These are phyloP conservation scores for Colletotrichum neosansevieriae DNA, from an alignment of 2,329 filamentous ascomycete genomes.

Conservation along the genomic window DNA sequence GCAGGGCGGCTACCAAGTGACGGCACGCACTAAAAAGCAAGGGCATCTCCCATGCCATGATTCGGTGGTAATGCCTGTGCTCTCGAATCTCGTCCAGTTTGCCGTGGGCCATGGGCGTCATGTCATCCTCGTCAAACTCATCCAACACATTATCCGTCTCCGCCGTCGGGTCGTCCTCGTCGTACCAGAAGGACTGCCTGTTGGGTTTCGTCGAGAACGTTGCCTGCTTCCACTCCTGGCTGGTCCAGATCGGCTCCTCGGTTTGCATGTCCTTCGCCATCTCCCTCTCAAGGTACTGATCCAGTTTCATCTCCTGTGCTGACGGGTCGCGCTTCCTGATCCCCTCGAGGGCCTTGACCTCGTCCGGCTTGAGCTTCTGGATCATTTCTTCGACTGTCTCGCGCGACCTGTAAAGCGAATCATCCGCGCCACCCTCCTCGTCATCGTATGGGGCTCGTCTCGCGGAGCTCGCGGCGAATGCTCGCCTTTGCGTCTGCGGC, in stretches of 20 bases:
- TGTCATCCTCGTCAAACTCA: slow-evolving; percentile 83
- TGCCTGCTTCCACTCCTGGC: slow-evolving; percentile 42
- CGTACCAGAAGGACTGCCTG: slow-evolving; percentile 61
- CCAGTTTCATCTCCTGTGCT: slow-evolving; percentile 35
- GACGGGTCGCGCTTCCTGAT: slow-evolving; percentile 47
- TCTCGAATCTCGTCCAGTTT: slow-evolving; percentile 92
- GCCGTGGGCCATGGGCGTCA: slow-evolving; percentile 83
- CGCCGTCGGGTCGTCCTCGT: slow-evolving; percentile 61
- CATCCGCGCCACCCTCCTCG: slow-evolving; percentile 42
- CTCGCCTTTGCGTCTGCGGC: slow-evolving; percentile 41
- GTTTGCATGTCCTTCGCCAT: slow-evolving; percentile 23
- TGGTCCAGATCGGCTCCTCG: slow-evolving; percentile 27
- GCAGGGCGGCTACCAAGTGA: neutral
- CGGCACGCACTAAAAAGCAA: slow-evolving; percentile 80
- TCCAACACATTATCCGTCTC: slow-evolving; percentile 65
- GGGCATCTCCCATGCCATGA: slow-evolving; percentile 97
- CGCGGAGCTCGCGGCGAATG: slow-evolving; percentile 47
- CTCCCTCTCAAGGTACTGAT: slow-evolving; percentile 28
- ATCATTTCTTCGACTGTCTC: slow-evolving; percentile 37
- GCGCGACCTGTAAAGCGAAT: neutral
- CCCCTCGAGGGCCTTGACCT: slow-evolving; percentile 45
- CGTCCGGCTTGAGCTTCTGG: slow-evolving; percentile 36
- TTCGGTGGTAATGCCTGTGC: slow-evolving; percentile 85
- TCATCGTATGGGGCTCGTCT: slow-evolving; percentile 44
- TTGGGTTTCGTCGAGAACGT: slow-evolving; percentile 46